Evolutionary conservation across 768 basidiomycete genomes (phyloP), one percentile per base, ranked within the genome.

Genomic region (Lentinula sp.): DNA sequence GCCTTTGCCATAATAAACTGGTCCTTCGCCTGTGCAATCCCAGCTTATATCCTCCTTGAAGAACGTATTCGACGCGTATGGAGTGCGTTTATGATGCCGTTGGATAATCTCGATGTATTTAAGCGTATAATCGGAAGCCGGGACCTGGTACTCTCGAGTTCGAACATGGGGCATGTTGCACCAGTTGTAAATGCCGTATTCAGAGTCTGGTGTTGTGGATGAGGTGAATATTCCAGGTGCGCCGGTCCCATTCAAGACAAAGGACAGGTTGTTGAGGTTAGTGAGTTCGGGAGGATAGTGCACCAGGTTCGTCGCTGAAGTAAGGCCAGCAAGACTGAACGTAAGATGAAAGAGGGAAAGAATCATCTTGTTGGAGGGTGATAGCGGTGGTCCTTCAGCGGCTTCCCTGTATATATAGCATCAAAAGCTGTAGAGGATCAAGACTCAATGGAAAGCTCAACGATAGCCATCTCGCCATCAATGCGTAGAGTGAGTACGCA

Each of bases 111-210:
- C 80, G 8, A 81, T 79, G 63, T 78, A 83, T 68, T 77, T 69
- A 13, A 83, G 69, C 2, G 81, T 69, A 76, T 69, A n/a, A 82
- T 69, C 2, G 18, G 40, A 59, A 66, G 78, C 1, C 74, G 69
- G 16, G 63, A 60, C 0, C 81, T 73, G 74, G 69, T 82, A 82
- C 65, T 80, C 80, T 60, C 63, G 68, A 28, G 57, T 52, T 58
- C 80, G 70, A 1, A 79, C 79, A 70, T 82, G 81, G 2, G 81
- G 80, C 81, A 83, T 82, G 62, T 81, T 82, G 55, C 81, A 82
- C 80, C 80, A 81, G 62, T 81, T 81, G 60, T 80, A 82, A 18
- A 67, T 68, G 0, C 80, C 80, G 71, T 82, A 82, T 8, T 63
- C 63, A 2, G 70, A 58, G 40, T 76, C 65, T 1, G 79, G 75